These are phyloP conservation scores for Cystobasidium tubakii DNA, from an alignment of 768 basidiomycete species.

Conservation along the genomic window DNA sequence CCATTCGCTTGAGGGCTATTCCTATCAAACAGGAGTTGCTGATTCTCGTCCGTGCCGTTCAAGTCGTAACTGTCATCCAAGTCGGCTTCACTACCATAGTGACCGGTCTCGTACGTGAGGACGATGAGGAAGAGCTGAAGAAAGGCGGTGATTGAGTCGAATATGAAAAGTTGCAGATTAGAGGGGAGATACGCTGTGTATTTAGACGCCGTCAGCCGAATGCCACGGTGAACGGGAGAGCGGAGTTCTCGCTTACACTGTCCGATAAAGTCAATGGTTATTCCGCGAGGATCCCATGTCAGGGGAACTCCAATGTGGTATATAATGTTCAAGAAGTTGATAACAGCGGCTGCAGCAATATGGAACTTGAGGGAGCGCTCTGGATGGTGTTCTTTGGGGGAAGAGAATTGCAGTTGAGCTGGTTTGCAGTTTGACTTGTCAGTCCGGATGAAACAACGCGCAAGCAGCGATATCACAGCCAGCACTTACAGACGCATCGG, in stretches of 20 bases:
- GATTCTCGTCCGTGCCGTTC: background rate
- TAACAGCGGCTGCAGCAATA: background rate
- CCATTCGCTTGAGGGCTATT: background rate
- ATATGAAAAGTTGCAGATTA: background rate
- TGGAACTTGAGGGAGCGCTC: slow-evolving; percentile 29
- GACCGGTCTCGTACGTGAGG: slow-evolving; percentile 15
- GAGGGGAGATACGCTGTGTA: slow-evolving; percentile 22
- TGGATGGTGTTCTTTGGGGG: slow-evolving; percentile 28
- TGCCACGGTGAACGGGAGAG: background rate
- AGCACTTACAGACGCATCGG: slow-evolving; percentile 8
- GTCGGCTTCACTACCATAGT: slow-evolving; percentile 32
- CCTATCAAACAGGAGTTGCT: background rate
- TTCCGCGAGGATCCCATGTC: slow-evolving; percentile 10
- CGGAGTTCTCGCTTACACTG: slow-evolving; percentile 21
- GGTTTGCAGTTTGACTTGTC: background rate
- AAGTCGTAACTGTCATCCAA: slow-evolving; percentile 9
- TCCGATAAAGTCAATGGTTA: slow-evolving; percentile 29
- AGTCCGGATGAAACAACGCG: no score
- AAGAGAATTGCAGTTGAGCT: slow-evolving; percentile 28
- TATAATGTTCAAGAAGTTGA: slow-evolving; percentile 21
- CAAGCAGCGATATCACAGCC: background rate
- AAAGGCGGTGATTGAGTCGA: slow-evolving; percentile 5
- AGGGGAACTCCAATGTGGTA: slow-evolving; percentile 20
- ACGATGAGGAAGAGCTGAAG: slow-evolving; percentile 24
- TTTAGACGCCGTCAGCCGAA: background rate